phyloP scores from a whole-genome alignment of 1,139 yeast species.

The Candida albicans region DNA sequence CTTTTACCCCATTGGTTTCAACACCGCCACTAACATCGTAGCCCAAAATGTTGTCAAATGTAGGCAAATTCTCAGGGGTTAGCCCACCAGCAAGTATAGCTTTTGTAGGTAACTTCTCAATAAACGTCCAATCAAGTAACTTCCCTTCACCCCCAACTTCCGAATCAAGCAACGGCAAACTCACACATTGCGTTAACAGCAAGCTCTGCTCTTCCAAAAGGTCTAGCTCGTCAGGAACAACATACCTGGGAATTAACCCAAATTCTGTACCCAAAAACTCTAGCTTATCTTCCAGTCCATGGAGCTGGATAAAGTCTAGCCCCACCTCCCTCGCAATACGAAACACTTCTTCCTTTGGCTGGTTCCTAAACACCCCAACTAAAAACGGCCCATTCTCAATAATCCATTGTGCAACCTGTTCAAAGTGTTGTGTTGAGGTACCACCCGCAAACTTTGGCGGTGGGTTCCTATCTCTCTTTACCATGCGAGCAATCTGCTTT shows the following conservation, averaged over 20 bases:
- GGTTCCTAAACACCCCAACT: conserved; percentile 93
- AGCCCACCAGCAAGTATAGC: conserved; percentile 89
- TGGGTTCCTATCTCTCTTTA: conserved; percentile 20
- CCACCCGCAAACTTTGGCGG: neutral
- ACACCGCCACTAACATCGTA: conserved; percentile 97
- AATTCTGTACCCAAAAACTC: conserved; percentile 44
- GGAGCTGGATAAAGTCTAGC: conserved; percentile 82
- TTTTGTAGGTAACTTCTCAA: conserved; percentile 35
- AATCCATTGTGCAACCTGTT: conserved; percentile 28
- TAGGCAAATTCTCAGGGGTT: conserved; percentile 70
- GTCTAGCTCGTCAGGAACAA: conserved; percentile 53
- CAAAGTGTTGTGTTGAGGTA: conserved; percentile 35
- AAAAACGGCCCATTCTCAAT: conserved; percentile 61
- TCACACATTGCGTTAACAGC: conserved; percentile 27
- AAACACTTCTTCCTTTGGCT: conserved; percentile 61
- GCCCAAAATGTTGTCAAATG: conserved; percentile 63
- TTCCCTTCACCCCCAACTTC: conserved; percentile 93
- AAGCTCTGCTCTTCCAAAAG: conserved; percentile 23
- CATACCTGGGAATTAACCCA: conserved; percentile 76
- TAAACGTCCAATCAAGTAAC: conserved; percentile 62
- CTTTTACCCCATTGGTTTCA: conserved; percentile 70
- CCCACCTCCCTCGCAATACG: conserved; percentile 45
- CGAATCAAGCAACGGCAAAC: conserved; percentile 73
- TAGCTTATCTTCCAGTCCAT: conserved; percentile 74
- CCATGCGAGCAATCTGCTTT: conserved; percentile 45